These are phyloP conservation scores for Penicillium brasilianum DNA, from an alignment of 2,329 filamentous ascomycete species.

Conservation along the genomic window DNA sequence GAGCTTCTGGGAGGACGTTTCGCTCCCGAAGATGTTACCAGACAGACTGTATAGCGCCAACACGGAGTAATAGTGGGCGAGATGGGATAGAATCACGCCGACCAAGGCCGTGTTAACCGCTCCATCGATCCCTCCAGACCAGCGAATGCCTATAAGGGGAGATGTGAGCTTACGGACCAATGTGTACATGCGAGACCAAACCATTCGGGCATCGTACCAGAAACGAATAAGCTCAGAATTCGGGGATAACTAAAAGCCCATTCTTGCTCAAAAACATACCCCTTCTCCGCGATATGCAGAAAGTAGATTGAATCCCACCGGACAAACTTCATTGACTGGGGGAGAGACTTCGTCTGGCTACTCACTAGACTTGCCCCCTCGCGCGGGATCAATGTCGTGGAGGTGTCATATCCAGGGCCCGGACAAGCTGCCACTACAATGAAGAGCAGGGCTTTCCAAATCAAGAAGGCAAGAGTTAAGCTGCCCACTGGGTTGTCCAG, in stretches of 20 bases:
- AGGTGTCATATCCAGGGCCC: slow-evolving; percentile 67
- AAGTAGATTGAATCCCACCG: slow-evolving; percentile 70
- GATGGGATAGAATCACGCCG: slow-evolving; percentile 70
- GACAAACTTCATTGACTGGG: slow-evolving; percentile 52
- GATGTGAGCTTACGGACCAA: not conserved
- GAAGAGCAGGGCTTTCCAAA: slow-evolving; percentile 63
- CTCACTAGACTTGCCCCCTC: slow-evolving; percentile 13
- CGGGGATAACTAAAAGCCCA: slow-evolving; percentile 67
- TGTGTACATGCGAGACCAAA: not conserved
- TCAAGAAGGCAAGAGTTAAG: slow-evolving; percentile 51
- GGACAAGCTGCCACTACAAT: slow-evolving; percentile 57
- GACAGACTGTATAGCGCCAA: slow-evolving; percentile 73
- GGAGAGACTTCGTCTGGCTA: slow-evolving; percentile 22
- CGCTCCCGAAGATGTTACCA: slow-evolving; percentile 56
- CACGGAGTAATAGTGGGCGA: slow-evolving; percentile 77
- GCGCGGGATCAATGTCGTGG: slow-evolving; percentile 56
- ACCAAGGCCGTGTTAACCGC: slow-evolving; percentile 49
- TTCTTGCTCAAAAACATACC: slow-evolving; percentile 66
- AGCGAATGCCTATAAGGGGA: slow-evolving; percentile 29
- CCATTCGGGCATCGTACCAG: slow-evolving; percentile 33
- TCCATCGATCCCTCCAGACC: slow-evolving; percentile 28
- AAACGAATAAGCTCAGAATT: slow-evolving; percentile 46
- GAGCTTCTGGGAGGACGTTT: slow-evolving; percentile 36
- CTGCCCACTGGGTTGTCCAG: slow-evolving; percentile 39
- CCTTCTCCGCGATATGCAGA: slow-evolving; percentile 57